Conservation (phyloP, 129 eudicot genomes). For the Saposhnikovia divaricata region DNA sequence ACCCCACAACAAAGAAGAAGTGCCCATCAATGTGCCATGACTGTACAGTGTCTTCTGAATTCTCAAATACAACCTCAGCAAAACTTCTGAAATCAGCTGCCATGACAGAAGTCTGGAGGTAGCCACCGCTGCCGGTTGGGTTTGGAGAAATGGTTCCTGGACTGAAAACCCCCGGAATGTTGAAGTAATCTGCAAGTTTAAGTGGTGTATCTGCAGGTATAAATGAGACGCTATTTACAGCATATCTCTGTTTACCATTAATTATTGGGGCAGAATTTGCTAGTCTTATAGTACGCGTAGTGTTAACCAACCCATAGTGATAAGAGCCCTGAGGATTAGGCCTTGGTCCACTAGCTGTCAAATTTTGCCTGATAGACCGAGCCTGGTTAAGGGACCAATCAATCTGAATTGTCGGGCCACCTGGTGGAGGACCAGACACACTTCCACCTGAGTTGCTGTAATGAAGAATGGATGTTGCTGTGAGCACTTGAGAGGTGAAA, state of each 20-base stretch:
- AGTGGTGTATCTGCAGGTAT: constrained; percentile 7
- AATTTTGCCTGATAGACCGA: constrained; percentile 4
- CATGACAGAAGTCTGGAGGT: constrained; percentile 10
- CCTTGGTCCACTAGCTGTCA: constrained; percentile 9
- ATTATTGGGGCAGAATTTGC: constrained; percentile 6
- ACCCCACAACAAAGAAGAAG: constrained; percentile 11
- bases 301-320: constrained; percentile 9
- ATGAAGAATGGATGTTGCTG: constrained; percentile 7
- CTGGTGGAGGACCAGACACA: constrained; percentile 8
- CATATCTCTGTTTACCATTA: constrained; percentile 6
- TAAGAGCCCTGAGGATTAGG: constrained; percentile 9
- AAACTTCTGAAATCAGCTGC: constrained; percentile 7
- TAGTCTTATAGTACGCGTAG: constrained; percentile 2
- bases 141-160: neutral
- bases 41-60: constrained; percentile 7
- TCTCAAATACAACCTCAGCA: constrained; percentile 6
- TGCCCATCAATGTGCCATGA: constrained; percentile 8
- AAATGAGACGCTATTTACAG: constrained; percentile 6
- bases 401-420: constrained; percentile 4
- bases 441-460: constrained; percentile 4
- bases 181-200: constrained; percentile 9
- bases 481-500: constrained; percentile 8
- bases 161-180: constrained; percentile 2
- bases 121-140: constrained; percentile 2
- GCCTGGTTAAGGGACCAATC: constrained; percentile 10